phyloP scores from a whole-genome alignment of 2,329 filamentous ascomycete genomes.

The Colletotrichum paranaense region DNA sequence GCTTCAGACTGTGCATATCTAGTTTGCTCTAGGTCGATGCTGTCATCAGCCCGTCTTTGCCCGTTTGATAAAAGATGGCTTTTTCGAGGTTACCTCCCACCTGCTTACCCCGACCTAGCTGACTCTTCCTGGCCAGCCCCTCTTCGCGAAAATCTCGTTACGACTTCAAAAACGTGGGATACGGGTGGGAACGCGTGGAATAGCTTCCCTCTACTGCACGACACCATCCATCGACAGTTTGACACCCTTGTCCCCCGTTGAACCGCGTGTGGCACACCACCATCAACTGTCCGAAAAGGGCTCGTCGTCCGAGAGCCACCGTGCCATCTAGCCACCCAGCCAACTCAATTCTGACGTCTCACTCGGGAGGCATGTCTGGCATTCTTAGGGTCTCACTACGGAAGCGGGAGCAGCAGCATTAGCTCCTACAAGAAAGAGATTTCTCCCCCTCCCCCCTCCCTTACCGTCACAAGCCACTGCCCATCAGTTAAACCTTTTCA shows the following conservation, averaged over 20 bases:
- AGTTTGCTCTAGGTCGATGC: background rate
- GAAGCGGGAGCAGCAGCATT: background rate
- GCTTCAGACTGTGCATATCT: background rate
- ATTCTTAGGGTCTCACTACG: background rate
- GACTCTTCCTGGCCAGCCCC: slow-evolving; percentile 6
- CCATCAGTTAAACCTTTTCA: background rate
- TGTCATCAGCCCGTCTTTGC: background rate
- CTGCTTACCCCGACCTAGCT: background rate
- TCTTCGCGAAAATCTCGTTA: background rate
- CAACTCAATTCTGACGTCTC: slow-evolving; percentile 28
- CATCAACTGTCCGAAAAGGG: slow-evolving; percentile 15
- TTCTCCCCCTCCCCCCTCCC: background rate
- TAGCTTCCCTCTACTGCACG: background rate
- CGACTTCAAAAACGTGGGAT: background rate
- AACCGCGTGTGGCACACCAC: slow-evolving; percentile 20
- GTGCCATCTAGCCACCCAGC: background rate
- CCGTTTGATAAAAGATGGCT: background rate
- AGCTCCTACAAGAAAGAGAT: background rate
- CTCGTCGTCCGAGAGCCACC: slow-evolving; percentile 14
- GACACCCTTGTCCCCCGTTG: slow-evolving; percentile 10
- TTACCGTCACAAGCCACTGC: background rate
- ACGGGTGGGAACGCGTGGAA: background rate
- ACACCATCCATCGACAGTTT: background rate
- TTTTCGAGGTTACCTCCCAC: background rate
- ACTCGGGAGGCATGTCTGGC: background rate